These are phyloP conservation scores for Prunus yedoensis DNA, from an alignment of 331 rosid genomes.

Conservation along the genomic window DNA sequence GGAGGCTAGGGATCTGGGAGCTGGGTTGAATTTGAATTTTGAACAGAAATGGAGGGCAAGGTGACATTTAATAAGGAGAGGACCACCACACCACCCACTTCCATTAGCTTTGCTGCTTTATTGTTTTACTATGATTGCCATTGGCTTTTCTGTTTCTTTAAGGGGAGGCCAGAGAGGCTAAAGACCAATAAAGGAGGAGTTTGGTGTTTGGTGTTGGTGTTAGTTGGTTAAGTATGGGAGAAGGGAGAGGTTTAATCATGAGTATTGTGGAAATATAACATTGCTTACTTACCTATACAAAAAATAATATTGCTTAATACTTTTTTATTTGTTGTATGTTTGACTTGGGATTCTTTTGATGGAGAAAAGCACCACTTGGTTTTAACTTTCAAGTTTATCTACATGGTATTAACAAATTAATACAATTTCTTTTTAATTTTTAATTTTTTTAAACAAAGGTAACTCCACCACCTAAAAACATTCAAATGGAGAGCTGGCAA, in stretches of 20 bases:
- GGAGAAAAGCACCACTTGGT: too few relatives aligned
- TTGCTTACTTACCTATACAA: too few relatives aligned
- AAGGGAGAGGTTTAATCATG: slow-evolving; percentile 69
- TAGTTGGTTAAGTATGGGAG: slow-evolving; percentile 93
- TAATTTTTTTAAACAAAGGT: too few relatives aligned
- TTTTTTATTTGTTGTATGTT: too few relatives aligned
- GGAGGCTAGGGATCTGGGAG: too few relatives aligned
- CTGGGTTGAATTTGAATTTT: slow-evolving; percentile 51
- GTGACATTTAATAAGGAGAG: slow-evolving; percentile 55
- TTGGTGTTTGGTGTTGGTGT: slow-evolving; percentile 74
- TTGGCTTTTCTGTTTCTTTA: slow-evolving; percentile 84
- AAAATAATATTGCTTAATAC: too few relatives aligned
- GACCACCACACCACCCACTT: slow-evolving; percentile 51
- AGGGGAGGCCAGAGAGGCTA: slow-evolving; percentile 15
- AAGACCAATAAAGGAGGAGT: slow-evolving; percentile 37
- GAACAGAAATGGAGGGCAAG: slow-evolving; percentile 71
- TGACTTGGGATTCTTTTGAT: too few relatives aligned
- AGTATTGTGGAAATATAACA: slow-evolving; percentile 36
- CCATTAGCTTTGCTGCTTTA: slow-evolving; percentile 29
- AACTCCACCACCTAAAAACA: too few relatives aligned
- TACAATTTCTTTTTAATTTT: too few relatives aligned
- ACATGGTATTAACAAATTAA: too few relatives aligned
- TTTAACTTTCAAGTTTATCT: too few relatives aligned
- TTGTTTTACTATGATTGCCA: slow-evolving; percentile 59
- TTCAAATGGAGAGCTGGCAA: too few relatives aligned